Evolutionary conservation across 495 filamentous ascomycete species (phyloP).

Genomic region (Penicillium ucsense): DNA sequence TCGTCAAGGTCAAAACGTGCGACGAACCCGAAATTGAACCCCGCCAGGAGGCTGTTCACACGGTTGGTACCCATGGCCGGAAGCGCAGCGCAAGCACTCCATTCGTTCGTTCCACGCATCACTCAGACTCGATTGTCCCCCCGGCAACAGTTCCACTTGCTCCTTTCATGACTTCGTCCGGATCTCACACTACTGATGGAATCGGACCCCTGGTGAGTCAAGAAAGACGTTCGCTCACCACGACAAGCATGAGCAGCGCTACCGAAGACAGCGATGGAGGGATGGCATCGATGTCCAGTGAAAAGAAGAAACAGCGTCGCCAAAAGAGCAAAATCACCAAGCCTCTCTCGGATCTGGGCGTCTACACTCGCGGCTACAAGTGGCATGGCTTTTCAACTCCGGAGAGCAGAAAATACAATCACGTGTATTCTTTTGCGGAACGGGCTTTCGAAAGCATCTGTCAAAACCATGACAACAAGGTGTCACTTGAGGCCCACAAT

Average conservation of each 20-base stretch:
- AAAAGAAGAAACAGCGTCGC: conserved; percentile 41
- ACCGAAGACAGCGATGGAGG: conserved; percentile 56
- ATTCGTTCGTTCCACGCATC: conserved; percentile 45
- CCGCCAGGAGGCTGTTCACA: conserved; percentile 27
- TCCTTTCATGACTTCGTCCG: conserved; percentile 48
- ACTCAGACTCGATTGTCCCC: conserved; percentile 38
- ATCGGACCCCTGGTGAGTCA: conserved; percentile 35
- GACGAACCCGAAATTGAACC: conserved; percentile 31
- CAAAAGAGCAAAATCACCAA: conserved; percentile 80
- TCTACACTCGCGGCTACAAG: conserved; percentile 83
- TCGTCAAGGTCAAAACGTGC: conserved; percentile 86
- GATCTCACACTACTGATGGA: conserved; percentile 33
- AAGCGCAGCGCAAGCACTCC: conserved; percentile 77
- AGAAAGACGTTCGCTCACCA: conserved; percentile 43
- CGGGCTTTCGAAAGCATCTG: conserved; percentile 69
- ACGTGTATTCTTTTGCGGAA: conserved; percentile 90
- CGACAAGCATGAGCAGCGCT: conserved; percentile 48
- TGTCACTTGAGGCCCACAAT: conserved; percentile 76
- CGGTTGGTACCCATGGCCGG: conserved; percentile 46
- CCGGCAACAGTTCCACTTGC: conserved; percentile 32
- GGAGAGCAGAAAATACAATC: conserved; percentile 78
- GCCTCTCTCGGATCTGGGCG: conserved; percentile 71
- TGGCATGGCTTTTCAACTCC: conserved; percentile 63
- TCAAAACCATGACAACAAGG: conserved; percentile 60
- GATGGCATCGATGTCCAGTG: conserved; percentile 29